A percentile compares a stretch with the other conserved stretches of the same genome.
Conservation (phyloP, 2,329 filamentous ascomycete genomes). For the Stagonosporopsis chrysanthemi region DNA sequence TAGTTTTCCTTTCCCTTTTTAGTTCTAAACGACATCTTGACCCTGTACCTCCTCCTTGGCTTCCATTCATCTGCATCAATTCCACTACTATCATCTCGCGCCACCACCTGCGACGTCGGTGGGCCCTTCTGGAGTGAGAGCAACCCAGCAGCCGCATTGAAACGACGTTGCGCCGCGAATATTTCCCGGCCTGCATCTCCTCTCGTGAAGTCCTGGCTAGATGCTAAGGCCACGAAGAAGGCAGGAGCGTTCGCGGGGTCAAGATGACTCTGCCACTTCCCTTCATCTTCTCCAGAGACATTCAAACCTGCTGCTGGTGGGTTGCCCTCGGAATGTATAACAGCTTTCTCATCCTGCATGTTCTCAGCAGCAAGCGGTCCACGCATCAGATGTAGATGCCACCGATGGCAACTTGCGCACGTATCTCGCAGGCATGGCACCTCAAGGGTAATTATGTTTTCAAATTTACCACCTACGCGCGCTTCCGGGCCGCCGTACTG, state of each 20-base stretch:
- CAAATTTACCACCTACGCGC: constrained; percentile 7
- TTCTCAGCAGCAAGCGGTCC: no score
- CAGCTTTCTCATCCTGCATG: neutral
- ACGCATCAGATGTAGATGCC: constrained; percentile 19
- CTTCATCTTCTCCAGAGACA: neutral
- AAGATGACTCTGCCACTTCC: neutral
- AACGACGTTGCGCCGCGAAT: neutral
- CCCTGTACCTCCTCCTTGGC: neutral
- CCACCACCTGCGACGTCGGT: neutral
- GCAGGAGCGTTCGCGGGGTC: neutral
- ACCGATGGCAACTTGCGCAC: constrained; percentile 25
- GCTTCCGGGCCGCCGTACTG: constrained; percentile 26
- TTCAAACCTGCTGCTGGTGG: neutral
- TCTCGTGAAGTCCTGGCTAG: neutral
- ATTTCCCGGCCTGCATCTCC: neutral
- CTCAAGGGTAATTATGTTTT: constrained; percentile 18
- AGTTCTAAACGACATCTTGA: neutral
- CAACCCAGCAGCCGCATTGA: neutral
- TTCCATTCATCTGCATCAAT: neutral
- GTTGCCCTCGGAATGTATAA: no score
- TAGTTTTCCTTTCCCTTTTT: neutral
- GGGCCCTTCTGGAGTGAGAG: neutral
- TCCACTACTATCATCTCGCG: neutral
- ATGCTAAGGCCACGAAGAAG: neutral
- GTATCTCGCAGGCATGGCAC: constrained; percentile 24